Percentiles rank a stretch among this genome's conserved stretches.
These are phyloP conservation scores for Raphanus sativus DNA, from an alignment of 345 rosid genomes.

Conservation along the genomic window DNA sequence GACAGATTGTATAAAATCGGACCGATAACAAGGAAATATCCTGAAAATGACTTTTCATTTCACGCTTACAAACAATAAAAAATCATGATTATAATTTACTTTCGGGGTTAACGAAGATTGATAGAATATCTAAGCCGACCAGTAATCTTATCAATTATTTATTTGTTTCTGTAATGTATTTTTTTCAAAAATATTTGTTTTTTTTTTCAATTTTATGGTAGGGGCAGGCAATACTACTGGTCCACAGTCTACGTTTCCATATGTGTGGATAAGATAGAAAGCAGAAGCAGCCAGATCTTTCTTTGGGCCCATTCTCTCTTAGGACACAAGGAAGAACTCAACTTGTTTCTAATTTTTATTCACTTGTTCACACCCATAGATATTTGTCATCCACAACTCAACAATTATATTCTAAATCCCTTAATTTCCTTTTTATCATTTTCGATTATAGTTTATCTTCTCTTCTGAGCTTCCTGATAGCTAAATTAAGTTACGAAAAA, in stretches of 20 bases:
- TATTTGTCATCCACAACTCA: constrained; percentile 10
- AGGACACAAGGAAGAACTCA: constrained; percentile 38
- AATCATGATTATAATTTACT: not conserved
- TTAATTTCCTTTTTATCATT: not conserved
- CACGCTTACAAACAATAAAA: not conserved
- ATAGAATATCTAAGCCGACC: not conserved
- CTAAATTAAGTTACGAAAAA: not conserved
- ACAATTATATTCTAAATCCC: not conserved
- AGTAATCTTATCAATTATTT: not conserved
- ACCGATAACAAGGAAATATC: not conserved
- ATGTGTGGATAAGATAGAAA: constrained; percentile 39
- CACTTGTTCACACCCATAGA: constrained; percentile 35
- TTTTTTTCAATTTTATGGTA: not conserved
- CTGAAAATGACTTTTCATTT: not conserved
- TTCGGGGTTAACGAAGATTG: not conserved
- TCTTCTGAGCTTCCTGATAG: not conserved
- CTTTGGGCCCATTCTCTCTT: constrained; percentile 39
- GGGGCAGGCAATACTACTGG: constrained; percentile 32
- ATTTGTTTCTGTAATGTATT: not conserved
- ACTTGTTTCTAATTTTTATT: constrained; percentile 20
- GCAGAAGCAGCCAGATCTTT: constrained; percentile 35
- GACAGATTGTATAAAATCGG: not conserved
- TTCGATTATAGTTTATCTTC: not conserved
- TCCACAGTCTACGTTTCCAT: constrained; percentile 29
- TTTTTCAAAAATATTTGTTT: not conserved